Percentiles rank a stretch among this genome's conserved stretches.
Evolutionary conservation across 129 eudicot genomes (phyloP).

Genomic region (Flaveria robusta): DNA sequence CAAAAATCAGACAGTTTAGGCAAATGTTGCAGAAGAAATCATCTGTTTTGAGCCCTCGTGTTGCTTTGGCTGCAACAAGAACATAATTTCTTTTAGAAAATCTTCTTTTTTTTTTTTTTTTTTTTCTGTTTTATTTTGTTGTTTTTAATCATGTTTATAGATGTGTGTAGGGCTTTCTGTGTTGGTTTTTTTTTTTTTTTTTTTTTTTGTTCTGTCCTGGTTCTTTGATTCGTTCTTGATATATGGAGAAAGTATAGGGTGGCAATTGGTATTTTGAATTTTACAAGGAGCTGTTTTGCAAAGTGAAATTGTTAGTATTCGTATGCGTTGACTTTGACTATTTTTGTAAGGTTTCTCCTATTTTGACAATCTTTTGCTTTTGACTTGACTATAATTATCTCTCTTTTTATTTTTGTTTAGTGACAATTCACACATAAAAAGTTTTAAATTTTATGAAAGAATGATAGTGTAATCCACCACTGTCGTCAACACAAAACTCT

Average conservation of each 20-base stretch:
- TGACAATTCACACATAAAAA: too few relatives aligned
- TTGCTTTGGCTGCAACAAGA: conserved; percentile 13
- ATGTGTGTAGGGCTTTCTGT: conserved; percentile 36
- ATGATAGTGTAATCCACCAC: too few relatives aligned
- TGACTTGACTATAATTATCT: too few relatives aligned
- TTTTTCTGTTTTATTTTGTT: background rate
- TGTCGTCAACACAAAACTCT: too few relatives aligned
- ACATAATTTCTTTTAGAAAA: background rate
- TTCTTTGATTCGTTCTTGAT: conserved; percentile 29
- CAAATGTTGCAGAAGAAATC: conserved; percentile 63
- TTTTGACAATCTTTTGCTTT: background rate
- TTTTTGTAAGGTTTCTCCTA: background rate
- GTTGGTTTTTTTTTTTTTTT: background rate
- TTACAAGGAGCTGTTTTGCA: conserved; percentile 17
- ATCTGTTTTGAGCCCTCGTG: conserved; percentile 25
- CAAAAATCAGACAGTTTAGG: conserved; percentile 63
- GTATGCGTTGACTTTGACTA: conserved; percentile 12
- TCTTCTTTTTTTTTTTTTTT: background rate
- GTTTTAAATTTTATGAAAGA: too few relatives aligned
- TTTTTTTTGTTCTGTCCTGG: background rate
- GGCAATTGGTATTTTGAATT: conserved; percentile 26
- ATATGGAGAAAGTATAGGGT: conserved; percentile 33
- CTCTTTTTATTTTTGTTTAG: too few relatives aligned
- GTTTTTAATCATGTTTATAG: conserved; percentile 26
- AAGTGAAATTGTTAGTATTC: conserved; percentile 20